Evolutionary conservation across 2,329 filamentous ascomycete species (phyloP).

Genomic region (Pseudogymnoascus sp.): DNA sequence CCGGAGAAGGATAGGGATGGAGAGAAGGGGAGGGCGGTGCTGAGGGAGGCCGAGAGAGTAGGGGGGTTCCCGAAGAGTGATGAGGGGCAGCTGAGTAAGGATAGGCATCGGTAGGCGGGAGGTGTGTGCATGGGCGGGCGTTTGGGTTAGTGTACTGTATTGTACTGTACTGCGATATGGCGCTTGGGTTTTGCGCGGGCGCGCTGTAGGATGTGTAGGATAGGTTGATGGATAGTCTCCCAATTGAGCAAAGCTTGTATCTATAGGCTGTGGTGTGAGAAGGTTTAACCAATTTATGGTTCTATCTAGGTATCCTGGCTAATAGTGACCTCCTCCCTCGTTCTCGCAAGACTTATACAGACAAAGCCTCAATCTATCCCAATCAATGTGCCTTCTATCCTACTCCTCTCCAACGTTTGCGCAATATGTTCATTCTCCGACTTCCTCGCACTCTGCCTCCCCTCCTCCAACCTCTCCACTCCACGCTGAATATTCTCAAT

Average conservation of each 20-base stretch:
- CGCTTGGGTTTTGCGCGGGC: background rate
- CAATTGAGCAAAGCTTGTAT: conserved; percentile 6
- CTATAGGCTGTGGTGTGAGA: background rate
- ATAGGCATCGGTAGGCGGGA: conserved; percentile 24
- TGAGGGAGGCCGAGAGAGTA: conserved; percentile 46
- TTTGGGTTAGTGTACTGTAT: too few relatives aligned
- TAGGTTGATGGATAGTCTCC: conserved; percentile 4
- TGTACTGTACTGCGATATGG: background rate
- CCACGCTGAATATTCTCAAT: conserved; percentile 66
- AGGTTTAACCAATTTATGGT: background rate
- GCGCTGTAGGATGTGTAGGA: conserved; percentile 4
- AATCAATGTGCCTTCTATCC: conserved; percentile 29
- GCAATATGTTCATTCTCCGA: conserved; percentile 51
- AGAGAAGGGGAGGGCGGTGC: conserved; percentile 45
- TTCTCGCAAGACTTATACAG: background rate
- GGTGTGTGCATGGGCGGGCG: background rate
- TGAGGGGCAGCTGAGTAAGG: conserved; percentile 27
- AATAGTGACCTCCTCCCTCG: background rate
- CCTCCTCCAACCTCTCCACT: conserved; percentile 61
- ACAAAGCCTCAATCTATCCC: conserved; percentile 1
- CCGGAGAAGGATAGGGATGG: conserved; percentile 49
- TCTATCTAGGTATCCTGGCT: background rate
- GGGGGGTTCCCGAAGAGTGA: conserved; percentile 41
- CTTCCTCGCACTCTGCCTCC: conserved; percentile 49
- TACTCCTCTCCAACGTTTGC: conserved; percentile 42